phyloP scores from a whole-genome alignment of 768 basidiomycete species.

The Leccinum broughii region DNA sequence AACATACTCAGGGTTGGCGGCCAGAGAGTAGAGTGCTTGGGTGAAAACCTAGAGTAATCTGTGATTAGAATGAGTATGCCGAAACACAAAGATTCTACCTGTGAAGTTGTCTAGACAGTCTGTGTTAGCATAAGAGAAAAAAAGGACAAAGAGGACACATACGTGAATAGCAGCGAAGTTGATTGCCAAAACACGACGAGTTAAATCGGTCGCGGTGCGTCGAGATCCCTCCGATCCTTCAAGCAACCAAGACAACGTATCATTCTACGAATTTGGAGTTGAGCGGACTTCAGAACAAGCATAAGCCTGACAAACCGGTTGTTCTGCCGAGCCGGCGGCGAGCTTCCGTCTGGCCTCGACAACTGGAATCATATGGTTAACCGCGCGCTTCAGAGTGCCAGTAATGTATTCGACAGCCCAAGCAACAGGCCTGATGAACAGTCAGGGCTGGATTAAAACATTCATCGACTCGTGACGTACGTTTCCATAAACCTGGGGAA shows the following conservation, averaged over 20 bases:
- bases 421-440: constrained; percentile 2
- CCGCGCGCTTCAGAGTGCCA: constrained; percentile 6
- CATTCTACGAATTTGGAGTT: constrained; percentile 24
- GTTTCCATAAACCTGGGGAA: constrained; percentile 36
- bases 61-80: background rate
- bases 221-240: constrained; percentile 23
- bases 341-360: constrained; percentile 15
- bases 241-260: constrained; percentile 37
- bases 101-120: constrained; percentile 9
- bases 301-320: constrained; percentile 2
- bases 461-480: constrained; percentile 17
- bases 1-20: constrained; percentile 17
- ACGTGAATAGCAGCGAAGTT: constrained; percentile 30
- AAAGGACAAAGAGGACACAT: background rate
- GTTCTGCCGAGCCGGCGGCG: background rate
- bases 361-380: constrained; percentile 26
- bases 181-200: constrained; percentile 13
- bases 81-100: background rate
- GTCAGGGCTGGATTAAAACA: background rate
- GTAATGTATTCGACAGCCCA: constrained; percentile 3
- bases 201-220: constrained; percentile 22
- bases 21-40: constrained; percentile 12
- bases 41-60: constrained; percentile 7
- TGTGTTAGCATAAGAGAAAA: background rate
- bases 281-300: background rate